Conservation (phyloP, 345 rosid species). For the Brassica cretica region DNA sequence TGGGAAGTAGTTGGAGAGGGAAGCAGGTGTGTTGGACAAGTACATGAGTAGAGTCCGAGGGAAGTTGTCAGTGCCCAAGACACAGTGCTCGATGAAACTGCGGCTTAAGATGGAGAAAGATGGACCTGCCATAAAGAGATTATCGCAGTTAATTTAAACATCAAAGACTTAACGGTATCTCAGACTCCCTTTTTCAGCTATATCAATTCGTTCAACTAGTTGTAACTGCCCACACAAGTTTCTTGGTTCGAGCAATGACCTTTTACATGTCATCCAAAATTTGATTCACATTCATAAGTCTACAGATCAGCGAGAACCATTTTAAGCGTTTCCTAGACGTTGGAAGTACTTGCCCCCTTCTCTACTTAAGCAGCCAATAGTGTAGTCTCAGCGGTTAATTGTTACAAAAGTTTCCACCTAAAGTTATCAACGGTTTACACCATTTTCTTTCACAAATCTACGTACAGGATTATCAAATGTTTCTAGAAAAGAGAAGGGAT, state of each 20-base stretch:
- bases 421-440: not conserved
- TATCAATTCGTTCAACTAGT: not conserved
- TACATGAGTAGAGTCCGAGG: conserved; percentile 94
- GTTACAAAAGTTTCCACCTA: not conserved
- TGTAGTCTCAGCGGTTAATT: not conserved
- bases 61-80: conserved; percentile 83
- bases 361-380: not conserved
- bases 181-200: not conserved
- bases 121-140: conserved; percentile 60
- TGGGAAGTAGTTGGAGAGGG: conserved; percentile 76
- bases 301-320: not conserved
- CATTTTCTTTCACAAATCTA: not conserved
- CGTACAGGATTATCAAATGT: not conserved
- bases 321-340: not conserved
- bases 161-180: not conserved
- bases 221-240: not conserved
- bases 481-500: not conserved
- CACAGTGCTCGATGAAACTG: conserved; percentile 67
- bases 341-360: not conserved
- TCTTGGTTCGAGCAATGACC: not conserved
- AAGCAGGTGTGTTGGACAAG: conserved; percentile 74
- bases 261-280: conserved; percentile 5
- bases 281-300: conserved; percentile 4
- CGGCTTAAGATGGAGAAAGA: conserved; percentile 72
- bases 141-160: not conserved